Percentiles rank a stretch among this genome's conserved stretches.
These are phyloP conservation scores for Phytophthora rubi DNA, from an alignment of 352 stramenopile genomes.

Conservation along the genomic window DNA sequence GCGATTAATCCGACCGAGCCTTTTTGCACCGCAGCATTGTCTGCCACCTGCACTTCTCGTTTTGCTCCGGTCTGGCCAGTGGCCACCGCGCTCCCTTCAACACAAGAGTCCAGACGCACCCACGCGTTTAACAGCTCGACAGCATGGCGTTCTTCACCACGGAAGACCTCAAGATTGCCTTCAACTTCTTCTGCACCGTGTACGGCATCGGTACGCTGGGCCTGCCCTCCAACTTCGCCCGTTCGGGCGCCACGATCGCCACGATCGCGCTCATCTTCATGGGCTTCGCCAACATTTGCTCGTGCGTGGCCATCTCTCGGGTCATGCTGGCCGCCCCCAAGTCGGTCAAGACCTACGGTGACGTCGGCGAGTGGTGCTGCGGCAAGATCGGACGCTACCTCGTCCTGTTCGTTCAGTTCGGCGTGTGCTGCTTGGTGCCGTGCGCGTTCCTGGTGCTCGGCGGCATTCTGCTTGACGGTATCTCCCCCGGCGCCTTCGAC, in stretches of 20 bases:
- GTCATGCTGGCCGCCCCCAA: conserved; percentile 67
- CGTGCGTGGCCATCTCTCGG: conserved; percentile 60
- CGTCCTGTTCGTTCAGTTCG: conserved; percentile 61
- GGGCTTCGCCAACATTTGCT: conserved; percentile 67
- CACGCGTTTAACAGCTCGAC: conserved; percentile 20
- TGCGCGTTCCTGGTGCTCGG: conserved; percentile 69
- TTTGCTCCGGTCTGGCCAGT: conserved; percentile 22
- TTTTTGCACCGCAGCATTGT: conserved; percentile 19
- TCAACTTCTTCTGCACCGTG: conserved; percentile 73
- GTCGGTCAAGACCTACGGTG: conserved; percentile 65
- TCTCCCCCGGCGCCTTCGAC: conserved; percentile 58
- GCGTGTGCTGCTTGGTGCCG: conserved; percentile 61
- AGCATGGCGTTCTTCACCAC: conserved; percentile 61
- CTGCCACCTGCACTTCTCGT: conserved; percentile 27
- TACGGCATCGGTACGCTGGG: conserved; percentile 73
- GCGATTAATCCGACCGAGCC: conserved; percentile 23
- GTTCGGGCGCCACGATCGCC: conserved; percentile 51
- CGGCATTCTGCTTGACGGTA: conserved; percentile 57
- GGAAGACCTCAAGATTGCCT: conserved; percentile 70
- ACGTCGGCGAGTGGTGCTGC: conserved; percentile 68
- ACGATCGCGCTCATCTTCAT: conserved; percentile 63
- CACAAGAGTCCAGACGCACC: conserved; percentile 30
- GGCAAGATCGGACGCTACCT: conserved; percentile 54
- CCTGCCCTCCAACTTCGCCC: conserved; percentile 68
- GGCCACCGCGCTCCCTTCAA: conserved; percentile 1